Base-by-base conservation (phyloP, 495 filamentous ascomycete species). In the Penicillium alfredii region DNA sequence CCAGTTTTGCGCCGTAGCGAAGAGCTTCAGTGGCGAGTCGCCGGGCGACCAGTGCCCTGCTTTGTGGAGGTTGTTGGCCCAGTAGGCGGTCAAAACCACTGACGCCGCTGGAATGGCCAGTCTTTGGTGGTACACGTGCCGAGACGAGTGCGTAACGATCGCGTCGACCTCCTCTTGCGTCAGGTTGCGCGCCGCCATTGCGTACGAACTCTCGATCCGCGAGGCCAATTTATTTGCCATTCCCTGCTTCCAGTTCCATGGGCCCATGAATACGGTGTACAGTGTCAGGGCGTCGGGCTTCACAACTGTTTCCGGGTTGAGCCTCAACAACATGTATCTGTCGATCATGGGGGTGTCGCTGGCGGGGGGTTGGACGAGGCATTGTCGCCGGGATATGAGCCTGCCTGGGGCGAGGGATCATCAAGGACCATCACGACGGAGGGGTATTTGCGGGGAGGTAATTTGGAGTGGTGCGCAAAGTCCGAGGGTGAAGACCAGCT, bases 121-220 rank as follows among this genome's bases (percentile, higher is more conserved):
- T 11, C 47, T 36, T 3, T 29, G 16, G 11, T 51, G 30, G 40
- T 63, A 61, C 4, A 60, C 14, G 5, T 19, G 17, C 2, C 40
- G 42, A 4, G 56, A 55, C 16, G 27, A 23, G 30, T 45, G 43
- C 13, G 42, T 40, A n/a, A 53, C 46, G 15, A 60, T 43, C 4
- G 53, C 56, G 43, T 69, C 61, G 8, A 66, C n/a, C 30, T 69
- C 65, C 4, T 50, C 43, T 33, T 69, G 65, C 4, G 55, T 61
- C 1, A 49, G 47, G 6, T 33, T 11, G 9, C 65, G 63, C 7
- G 47, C 45, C 3, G 56, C 30, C 0, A 58, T 2, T 2, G 47
- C 31, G 22, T 46, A 49, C 6, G 30, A 21, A 10, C 38, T 47
- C 11, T 56, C 50, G 1, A 61, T 26, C 4, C 52, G 51, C 5